These are phyloP conservation scores for Papilionanthe hybrid DNA, from an alignment of 116 monocot genomes.

Conservation along the genomic window DNA sequence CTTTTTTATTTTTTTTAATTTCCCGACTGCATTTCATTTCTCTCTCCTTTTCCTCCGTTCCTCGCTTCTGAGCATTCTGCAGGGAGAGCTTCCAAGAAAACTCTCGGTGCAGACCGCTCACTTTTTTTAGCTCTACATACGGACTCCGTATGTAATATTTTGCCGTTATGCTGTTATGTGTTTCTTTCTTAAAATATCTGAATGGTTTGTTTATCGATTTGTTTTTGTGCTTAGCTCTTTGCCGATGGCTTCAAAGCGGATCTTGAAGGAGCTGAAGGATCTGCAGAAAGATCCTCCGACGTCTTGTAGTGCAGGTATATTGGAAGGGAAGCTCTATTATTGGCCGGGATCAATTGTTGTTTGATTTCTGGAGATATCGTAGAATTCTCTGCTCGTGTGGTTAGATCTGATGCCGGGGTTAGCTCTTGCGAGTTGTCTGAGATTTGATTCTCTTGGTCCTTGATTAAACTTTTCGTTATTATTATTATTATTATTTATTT, in stretches of 20 bases:
- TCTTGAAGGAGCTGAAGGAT: conserved; percentile 9
- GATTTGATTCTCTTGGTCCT: no score
- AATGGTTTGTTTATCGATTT: not conserved
- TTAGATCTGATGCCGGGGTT: not conserved
- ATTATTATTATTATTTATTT: not conserved
- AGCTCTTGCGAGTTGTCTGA: no score
- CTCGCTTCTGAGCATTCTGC: no score
- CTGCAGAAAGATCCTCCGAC: conserved; percentile 6
- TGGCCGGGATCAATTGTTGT: not conserved
- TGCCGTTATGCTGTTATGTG: not conserved
- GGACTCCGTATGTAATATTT: no score
- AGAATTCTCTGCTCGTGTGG: not conserved
- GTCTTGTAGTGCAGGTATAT: conserved; percentile 3
- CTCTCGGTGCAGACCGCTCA: no score
- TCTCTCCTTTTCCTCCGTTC: no score
- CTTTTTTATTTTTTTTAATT: no score
- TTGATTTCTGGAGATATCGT: not conserved
- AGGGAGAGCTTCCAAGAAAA: no score
- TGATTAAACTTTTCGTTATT: not conserved
- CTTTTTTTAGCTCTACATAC: no score
- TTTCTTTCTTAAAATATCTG: not conserved
- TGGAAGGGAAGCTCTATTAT: not conserved
- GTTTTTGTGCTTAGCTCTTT: not conserved
- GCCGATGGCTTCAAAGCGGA: conserved; percentile 8
- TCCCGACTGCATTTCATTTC: no score